Conservation (phyloP, 768 basidiomycete genomes). For the Mycena filopes region DNA sequence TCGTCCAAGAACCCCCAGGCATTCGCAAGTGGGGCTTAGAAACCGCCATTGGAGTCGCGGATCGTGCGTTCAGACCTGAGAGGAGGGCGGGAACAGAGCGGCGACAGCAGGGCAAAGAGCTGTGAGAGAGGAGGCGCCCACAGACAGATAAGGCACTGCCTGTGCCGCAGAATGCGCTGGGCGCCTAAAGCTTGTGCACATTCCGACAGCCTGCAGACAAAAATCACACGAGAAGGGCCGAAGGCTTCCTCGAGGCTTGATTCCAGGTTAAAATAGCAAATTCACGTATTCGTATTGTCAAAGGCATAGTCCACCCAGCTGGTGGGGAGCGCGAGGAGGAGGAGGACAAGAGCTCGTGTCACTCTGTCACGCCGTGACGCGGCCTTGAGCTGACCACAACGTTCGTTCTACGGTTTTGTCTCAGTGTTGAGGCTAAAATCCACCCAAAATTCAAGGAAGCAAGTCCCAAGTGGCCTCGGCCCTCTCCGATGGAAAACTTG, state of each 20-base stretch:
- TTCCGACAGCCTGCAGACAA: background rate
- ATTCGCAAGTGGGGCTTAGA: background rate
- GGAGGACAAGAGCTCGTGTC: no score
- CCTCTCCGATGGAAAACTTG: background rate
- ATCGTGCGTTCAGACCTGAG: background rate
- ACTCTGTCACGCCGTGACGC: no score
- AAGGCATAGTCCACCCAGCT: no score
- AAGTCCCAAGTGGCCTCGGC: background rate
- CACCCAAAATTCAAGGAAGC: no score
- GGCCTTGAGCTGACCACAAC: no score
- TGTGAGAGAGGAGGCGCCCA: slow-evolving; percentile 13
- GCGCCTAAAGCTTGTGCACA: slow-evolving; percentile 19
- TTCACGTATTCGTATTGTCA: background rate
- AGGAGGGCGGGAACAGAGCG: background rate
- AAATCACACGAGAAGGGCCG: slow-evolving; percentile 29
- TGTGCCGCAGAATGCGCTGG: slow-evolving; percentile 3
- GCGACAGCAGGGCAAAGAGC: slow-evolving; percentile 12
- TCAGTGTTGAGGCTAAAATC: no score
- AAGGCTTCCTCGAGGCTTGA: slow-evolving; percentile 24
- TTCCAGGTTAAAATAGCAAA: slow-evolving; percentile 8
- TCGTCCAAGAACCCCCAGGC: slow-evolving; percentile 23
- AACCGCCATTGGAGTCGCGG: background rate
- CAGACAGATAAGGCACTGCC: slow-evolving; percentile 2
- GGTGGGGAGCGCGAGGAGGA: no score
- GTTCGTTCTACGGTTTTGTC: no score